Percentiles rank a stretch among this genome's conserved stretches.
phyloP scores from a whole-genome alignment of 2,329 filamentous ascomycete genomes.

The Colletotrichum gloeosporioides region DNA sequence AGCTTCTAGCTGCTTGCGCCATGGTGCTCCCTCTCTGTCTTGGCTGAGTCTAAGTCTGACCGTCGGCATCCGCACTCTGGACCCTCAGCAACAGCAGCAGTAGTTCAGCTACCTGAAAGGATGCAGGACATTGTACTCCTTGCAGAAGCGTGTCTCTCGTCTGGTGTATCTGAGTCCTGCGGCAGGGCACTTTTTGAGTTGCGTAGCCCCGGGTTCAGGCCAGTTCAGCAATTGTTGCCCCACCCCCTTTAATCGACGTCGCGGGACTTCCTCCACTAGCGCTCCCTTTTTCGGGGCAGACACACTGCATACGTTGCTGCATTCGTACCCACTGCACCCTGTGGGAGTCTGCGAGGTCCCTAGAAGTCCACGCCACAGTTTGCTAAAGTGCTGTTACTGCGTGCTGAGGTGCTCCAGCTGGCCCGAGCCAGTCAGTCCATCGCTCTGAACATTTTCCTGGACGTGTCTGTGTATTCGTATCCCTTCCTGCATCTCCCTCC shows the following conservation, averaged over 20 bases:
- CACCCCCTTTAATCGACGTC: conserved; percentile 4
- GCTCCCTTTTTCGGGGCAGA: conserved; percentile 8
- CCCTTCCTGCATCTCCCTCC: not conserved
- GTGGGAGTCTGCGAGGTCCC: not conserved
- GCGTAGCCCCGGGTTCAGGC: conserved; percentile 1
- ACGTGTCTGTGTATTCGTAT: conserved; percentile 4
- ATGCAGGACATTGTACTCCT: not conserved
- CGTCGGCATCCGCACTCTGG: not conserved
- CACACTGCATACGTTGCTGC: not conserved
- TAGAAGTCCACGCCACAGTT: not conserved
- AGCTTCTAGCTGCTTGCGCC: not conserved
- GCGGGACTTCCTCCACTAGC: conserved; percentile 5
- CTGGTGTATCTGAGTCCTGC: not conserved
- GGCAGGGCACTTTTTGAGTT: conserved; percentile 4
- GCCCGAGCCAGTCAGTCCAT: not conserved
- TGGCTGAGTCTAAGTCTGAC: not conserved
- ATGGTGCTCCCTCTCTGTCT: not conserved
- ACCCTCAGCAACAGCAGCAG: not conserved
- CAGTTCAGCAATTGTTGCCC: conserved; percentile 1
- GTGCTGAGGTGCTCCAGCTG: conserved; percentile 1
- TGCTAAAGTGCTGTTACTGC: not conserved
- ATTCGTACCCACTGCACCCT: conserved; percentile 16
- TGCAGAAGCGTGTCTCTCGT: not conserved
- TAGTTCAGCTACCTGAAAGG: not conserved
- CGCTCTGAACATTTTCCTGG: conserved; percentile 12